Conservation (phyloP, 2,329 filamentous ascomycete genomes). For the Bipolaris zeicola region DNA sequence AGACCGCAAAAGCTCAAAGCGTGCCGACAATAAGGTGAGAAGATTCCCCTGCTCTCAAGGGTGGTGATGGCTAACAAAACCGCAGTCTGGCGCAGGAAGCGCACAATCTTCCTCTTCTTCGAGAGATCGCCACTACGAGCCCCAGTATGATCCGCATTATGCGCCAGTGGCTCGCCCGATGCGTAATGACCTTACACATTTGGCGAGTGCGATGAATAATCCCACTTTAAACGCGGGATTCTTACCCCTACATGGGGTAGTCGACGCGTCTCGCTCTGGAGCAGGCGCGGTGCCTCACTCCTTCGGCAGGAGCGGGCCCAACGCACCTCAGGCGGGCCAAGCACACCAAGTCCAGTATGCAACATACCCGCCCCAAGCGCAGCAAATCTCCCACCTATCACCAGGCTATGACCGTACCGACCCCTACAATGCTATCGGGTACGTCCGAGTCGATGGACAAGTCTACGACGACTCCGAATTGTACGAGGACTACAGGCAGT, state of each 20-base stretch:
- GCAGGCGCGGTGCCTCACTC: background rate
- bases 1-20: background rate
- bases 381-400: background rate
- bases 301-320: background rate
- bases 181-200: background rate
- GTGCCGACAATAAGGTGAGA: background rate
- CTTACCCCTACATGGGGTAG: background rate
- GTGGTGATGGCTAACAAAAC: background rate
- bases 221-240: background rate
- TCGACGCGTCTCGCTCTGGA: background rate
- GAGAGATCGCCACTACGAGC: background rate
- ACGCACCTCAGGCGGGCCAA: background rate
- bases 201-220: background rate
- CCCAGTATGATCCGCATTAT: background rate
- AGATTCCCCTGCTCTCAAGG: too few relatives aligned
- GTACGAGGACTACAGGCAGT: constrained; percentile 4
- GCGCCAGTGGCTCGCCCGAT: background rate
- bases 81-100: background rate
- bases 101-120: background rate
- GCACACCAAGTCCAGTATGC: background rate
- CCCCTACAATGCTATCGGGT: constrained; percentile 7
- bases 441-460: background rate
- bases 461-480: background rate
- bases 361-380: background rate
- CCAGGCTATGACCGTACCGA: background rate